phyloP scores from a whole-genome alignment of 768 basidiomycete genomes.

The Phylloporus arenicola region DNA sequence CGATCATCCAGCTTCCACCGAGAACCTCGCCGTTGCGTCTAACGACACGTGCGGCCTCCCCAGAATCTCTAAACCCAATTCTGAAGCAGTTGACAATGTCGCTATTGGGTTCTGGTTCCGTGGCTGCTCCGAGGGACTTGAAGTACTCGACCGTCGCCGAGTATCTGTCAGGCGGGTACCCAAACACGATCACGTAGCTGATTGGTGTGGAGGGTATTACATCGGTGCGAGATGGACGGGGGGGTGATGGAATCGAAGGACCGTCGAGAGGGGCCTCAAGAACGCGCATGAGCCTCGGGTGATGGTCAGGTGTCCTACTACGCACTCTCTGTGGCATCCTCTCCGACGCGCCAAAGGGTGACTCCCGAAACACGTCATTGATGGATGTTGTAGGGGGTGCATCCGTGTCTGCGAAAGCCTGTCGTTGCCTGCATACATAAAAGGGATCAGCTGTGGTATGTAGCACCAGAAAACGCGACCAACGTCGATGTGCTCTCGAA shows the following conservation, averaged over 20 bases:
- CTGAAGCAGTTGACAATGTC: constrained; percentile 79
- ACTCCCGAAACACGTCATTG: constrained; percentile 65
- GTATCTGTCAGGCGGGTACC: constrained; percentile 82
- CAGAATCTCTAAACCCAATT: constrained; percentile 66
- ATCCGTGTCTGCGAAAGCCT: constrained; percentile 67
- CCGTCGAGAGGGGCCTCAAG: constrained; percentile 20
- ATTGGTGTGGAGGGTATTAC: constrained; percentile 36
- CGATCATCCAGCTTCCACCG: constrained; percentile 75
- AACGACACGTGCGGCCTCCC: constrained; percentile 73
- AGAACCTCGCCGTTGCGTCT: constrained; percentile 80
- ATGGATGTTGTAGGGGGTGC: constrained; percentile 75
- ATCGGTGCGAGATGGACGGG: constrained; percentile 20
- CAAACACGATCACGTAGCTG: constrained; percentile 73
- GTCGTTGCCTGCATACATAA: constrained; percentile 43
- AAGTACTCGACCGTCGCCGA: constrained; percentile 69
- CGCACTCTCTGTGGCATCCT: constrained; percentile 19
- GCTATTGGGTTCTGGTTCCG: constrained; percentile 59
- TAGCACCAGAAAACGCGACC: not conserved
- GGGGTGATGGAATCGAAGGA: constrained; percentile 10
- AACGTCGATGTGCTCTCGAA: constrained; percentile 55
- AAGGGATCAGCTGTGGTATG: constrained; percentile 4
- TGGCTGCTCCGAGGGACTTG: constrained; percentile 63
- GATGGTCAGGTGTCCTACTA: not conserved
- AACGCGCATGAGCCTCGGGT: not conserved
- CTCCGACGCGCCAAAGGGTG: constrained; percentile 28